Percentiles rank a stretch among this genome's conserved stretches.
These are phyloP conservation scores for Eucalyptus rudis DNA, from an alignment of 345 rosid genomes.

Conservation along the genomic window DNA sequence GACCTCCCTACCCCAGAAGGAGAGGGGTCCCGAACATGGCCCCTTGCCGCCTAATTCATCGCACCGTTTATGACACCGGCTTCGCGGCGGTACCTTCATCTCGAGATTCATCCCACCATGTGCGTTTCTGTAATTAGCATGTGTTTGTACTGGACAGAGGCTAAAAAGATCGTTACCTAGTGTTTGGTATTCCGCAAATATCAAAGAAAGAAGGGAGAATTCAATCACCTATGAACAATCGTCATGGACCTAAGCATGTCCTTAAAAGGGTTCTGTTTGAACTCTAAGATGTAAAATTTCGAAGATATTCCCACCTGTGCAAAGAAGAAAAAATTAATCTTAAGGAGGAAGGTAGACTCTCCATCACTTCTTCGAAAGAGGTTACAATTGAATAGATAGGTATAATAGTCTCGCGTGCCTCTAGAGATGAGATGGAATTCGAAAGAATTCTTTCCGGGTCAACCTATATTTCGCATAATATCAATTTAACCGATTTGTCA, in stretches of 20 bases:
- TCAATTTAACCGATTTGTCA: too few species aligned
- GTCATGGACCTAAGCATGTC: fast-evolving
- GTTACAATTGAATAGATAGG: fast-evolving
- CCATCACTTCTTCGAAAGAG: fast-evolving
- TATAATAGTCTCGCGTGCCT: fast-evolving
- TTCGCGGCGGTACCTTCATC: neutral
- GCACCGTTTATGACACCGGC: neutral
- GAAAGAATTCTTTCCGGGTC: fast-evolving
- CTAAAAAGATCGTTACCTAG: too few species aligned
- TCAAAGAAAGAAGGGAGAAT: too few species aligned
- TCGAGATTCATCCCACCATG: neutral
- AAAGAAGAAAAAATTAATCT: too few species aligned
- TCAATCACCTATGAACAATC: too few species aligned
- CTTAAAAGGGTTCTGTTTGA: too few species aligned
- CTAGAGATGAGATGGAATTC: too few species aligned
- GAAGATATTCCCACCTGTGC: fast-evolving
- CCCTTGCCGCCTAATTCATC: neutral
- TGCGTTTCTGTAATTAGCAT: neutral
- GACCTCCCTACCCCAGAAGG: neutral
- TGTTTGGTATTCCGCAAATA: too few species aligned
- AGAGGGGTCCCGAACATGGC: neutral
- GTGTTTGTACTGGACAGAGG: too few species aligned
- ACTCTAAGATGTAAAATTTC: too few species aligned
- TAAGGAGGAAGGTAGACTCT: too few species aligned
- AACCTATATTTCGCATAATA: fast-evolving